Evolutionary conservation across 1,139 yeast species (phyloP), one percentile per base, ranked within the genome.

Genomic region (Taiozyma sp.): DNA sequence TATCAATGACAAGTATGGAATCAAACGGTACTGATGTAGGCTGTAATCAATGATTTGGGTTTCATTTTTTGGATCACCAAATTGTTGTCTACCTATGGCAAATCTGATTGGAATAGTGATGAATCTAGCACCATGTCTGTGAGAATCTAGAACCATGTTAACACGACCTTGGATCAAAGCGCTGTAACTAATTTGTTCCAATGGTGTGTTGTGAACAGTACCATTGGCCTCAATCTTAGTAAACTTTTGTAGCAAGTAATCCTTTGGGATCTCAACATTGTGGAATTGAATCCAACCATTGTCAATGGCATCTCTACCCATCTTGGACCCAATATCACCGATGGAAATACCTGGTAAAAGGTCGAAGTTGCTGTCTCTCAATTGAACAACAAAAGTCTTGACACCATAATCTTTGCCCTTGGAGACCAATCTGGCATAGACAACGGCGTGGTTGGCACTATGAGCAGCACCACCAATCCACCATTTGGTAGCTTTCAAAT

Each of bases 381-480:
- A 75, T 48, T 96, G 97, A 32, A 89, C 96, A 28, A 90, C 88
- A 70, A 90, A 88, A 24, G 90, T 85, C 72, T 88, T 88, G 58
- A 89, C 96, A 50, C 97, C 97, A 65, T 88, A 84, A 68, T 90
- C 97, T 68, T 85, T 78, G 45, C 88, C 93, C 51, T 83, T 77
- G 41, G 88, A 91, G 55, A 86, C 79, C 61, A 90, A 76, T 62
- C 97, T 78, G 34, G 97, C 97, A 64, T 83, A 90, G 47, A 80
- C 84, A 39, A 86, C 80, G 28, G 89, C 74, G 69, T 90, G 97
- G 46, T 93, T 88, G 10, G 97, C 86, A 28, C 96, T 85, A 66
- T 88, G 96, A 7, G 97, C 97, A 49, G 97, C 97, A 64, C 97
- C 97, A 50, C 97, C 97, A 63, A 90, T 90, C 97, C 97, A 90